Percentiles rank a stretch among this genome's conserved stretches.
These are phyloP conservation scores for Linderina pennispora DNA, from an alignment of 192 early-diverging fungal genomes.

Conservation along the genomic window DNA sequence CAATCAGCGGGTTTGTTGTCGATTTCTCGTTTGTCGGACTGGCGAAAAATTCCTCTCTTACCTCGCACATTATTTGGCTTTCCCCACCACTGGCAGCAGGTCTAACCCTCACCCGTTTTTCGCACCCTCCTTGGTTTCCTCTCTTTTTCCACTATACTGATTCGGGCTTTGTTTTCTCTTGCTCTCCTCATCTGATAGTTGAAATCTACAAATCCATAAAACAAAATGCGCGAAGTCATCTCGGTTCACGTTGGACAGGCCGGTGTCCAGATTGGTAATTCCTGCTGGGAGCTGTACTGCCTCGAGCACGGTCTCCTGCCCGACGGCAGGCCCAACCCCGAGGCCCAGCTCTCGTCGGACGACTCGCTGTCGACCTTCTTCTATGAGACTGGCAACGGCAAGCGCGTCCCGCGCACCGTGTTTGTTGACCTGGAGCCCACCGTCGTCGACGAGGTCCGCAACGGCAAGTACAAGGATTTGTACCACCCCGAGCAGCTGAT, in stretches of 20 bases:
- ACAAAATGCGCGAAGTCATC: conserved; percentile 69
- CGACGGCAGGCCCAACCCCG: conserved; percentile 62
- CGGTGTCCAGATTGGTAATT: conserved; percentile 99
- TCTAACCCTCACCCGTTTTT: too few relatives aligned
- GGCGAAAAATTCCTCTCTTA: too few relatives aligned
- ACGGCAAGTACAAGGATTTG: conserved; percentile 93
- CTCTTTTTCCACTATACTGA: not conserved
- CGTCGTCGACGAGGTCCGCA: conserved; percentile 98
- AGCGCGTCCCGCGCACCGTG: conserved; percentile 98
- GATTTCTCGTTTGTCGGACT: too few relatives aligned
- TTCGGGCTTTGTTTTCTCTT: too few relatives aligned
- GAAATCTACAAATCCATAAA: not conserved
- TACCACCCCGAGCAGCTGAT: conserved; percentile 97
- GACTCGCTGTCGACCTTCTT: conserved; percentile 99
- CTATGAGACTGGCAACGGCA: conserved; percentile 97
- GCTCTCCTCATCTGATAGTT: too few relatives aligned
- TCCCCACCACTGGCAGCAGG: too few relatives aligned
- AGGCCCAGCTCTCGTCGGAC: conserved; percentile 44
- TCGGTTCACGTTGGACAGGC: conserved; percentile 82
- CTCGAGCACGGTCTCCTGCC: conserved; percentile 97
- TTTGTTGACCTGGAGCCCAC: conserved; percentile 97
- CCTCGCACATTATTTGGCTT: too few relatives aligned
- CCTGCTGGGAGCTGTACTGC: conserved; percentile 99
- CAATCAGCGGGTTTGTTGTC: too few relatives aligned
- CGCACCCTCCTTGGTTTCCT: not conserved